Percentiles rank a stretch among this genome's conserved stretches.
Conservation (phyloP, 2,329 filamentous ascomycete genomes). For the Thyridium curvatum region DNA sequence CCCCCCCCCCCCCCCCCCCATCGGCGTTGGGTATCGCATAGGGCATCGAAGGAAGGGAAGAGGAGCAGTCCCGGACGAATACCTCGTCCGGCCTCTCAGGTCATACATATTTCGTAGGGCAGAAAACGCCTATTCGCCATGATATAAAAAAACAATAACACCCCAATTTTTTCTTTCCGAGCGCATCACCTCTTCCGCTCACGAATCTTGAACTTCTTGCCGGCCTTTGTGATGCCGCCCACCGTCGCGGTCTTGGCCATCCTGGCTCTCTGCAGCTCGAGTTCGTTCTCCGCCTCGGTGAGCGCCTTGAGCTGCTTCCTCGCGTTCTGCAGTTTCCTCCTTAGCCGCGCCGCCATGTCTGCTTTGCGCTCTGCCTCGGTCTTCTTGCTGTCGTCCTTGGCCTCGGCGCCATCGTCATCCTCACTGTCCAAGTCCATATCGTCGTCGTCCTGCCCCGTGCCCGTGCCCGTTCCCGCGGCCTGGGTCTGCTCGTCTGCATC, state of each 20-base stretch:
- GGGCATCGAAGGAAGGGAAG: too few relatives aligned
- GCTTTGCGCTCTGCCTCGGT: constrained; percentile 24
- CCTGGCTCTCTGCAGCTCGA: constrained; percentile 53
- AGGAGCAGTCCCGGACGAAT: too few relatives aligned
- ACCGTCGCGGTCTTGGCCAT: constrained; percentile 61
- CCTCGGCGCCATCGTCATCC: constrained; percentile 21
- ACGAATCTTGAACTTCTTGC: constrained; percentile 57
- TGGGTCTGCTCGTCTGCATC: constrained; percentile 25
- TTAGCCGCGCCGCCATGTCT: constrained; percentile 38
- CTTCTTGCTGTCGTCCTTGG: constrained; percentile 22
- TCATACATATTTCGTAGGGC: too few relatives aligned
- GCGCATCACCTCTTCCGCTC: constrained; percentile 50
- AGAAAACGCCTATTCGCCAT: too few relatives aligned
- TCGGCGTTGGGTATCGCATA: neutral
- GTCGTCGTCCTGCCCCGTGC: constrained; percentile 26
- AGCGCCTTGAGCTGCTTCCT: constrained; percentile 49
- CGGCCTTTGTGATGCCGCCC: constrained; percentile 51
- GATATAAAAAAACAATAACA: too few relatives aligned
- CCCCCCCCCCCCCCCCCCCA: neutral
- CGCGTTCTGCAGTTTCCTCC: constrained; percentile 40
- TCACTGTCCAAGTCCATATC: constrained; percentile 21
- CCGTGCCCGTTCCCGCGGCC: constrained; percentile 16
- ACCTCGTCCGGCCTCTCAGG: too few relatives aligned
- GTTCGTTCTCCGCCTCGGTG: constrained; percentile 46
- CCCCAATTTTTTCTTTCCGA: too few relatives aligned